Conservation (phyloP, 2,329 filamentous ascomycete genomes). For the Ophiostoma sp. region DNA sequence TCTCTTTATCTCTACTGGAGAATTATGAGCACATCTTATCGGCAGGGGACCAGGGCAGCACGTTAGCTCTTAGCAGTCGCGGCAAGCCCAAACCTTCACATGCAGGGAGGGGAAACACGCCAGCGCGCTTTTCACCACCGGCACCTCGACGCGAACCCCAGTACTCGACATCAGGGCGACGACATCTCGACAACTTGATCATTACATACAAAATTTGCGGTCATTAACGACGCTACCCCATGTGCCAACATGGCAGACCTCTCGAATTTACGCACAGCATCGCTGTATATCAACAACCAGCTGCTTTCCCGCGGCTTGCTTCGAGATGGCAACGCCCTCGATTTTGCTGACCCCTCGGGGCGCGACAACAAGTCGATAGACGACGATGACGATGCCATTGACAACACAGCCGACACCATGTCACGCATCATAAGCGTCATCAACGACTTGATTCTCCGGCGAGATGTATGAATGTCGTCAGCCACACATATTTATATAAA, state of each 20-base stretch:
- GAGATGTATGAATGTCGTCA: slow-evolving; percentile 59
- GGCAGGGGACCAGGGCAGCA: slow-evolving; percentile 4
- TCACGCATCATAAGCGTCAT: slow-evolving; percentile 85
- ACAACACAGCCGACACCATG: slow-evolving; percentile 48
- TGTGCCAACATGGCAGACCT: slow-evolving; percentile 46
- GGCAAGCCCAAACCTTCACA: not conserved
- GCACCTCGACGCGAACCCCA: not conserved
- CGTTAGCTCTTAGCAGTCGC: not conserved
- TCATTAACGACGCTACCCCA: not conserved
- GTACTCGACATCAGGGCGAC: not conserved
- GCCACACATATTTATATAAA: not conserved
- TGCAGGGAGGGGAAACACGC: slow-evolving; percentile 2
- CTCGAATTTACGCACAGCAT: slow-evolving; percentile 61
- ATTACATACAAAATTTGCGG: not conserved
- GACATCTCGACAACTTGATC: not conserved
- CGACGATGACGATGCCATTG: not conserved
- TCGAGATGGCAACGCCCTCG: slow-evolving; percentile 65
- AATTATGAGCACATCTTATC: slow-evolving; percentile 10
- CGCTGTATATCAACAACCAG: slow-evolving; percentile 68
- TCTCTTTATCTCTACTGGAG: not conserved
- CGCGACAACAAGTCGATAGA: slow-evolving; percentile 43
- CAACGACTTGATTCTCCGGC: slow-evolving; percentile 83
- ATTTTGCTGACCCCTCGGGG: slow-evolving; percentile 71
- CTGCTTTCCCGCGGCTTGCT: slow-evolving; percentile 61
- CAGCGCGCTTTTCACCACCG: slow-evolving; percentile 7